Percentiles rank a stretch among this genome's conserved stretches.
phyloP scores from a whole-genome alignment of 1,139 yeast genomes.

The Magnusiomyces ingens region DNA sequence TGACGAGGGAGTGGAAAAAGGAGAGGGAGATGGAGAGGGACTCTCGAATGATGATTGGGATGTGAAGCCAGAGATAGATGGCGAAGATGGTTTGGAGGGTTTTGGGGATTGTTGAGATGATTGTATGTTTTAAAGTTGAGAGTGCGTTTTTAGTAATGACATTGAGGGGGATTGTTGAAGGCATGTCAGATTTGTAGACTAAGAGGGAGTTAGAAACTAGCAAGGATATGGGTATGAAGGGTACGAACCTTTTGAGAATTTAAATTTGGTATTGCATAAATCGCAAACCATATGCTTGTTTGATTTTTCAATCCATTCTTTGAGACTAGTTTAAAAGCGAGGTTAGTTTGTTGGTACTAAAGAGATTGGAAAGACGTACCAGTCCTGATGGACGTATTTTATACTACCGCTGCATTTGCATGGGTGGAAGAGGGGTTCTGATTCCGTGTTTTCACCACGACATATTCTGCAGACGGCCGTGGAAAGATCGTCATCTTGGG shows the following conservation, averaged over 20 bases:
- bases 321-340: too few relatives aligned
- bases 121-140: background rate
- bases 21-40: background rate
- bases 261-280: slow-evolving; percentile 75
- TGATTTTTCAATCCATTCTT: slow-evolving; percentile 78
- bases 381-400: slow-evolving; percentile 86
- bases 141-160: background rate
- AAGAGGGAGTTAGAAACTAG: too few relatives aligned
- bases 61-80: background rate
- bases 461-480: slow-evolving; percentile 67
- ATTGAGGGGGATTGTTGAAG: background rate
- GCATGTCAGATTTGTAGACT: slow-evolving; percentile 1
- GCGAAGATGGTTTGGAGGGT: background rate
- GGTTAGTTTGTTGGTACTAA: background rate
- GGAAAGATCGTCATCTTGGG: too few relatives aligned
- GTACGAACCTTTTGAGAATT: slow-evolving; percentile 57
- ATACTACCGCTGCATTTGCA: slow-evolving; percentile 93
- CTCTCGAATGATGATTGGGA: background rate
- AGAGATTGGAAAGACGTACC: slow-evolving; percentile 33
- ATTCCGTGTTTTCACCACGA: slow-evolving; percentile 76
- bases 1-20: background rate
- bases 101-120: background rate
- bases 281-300: slow-evolving; percentile 68
- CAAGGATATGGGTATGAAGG: too few relatives aligned
- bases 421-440: slow-evolving; percentile 83